These are phyloP conservation scores for Salvia hispanica DNA, from an alignment of 257 asterid species.

Conservation along the genomic window DNA sequence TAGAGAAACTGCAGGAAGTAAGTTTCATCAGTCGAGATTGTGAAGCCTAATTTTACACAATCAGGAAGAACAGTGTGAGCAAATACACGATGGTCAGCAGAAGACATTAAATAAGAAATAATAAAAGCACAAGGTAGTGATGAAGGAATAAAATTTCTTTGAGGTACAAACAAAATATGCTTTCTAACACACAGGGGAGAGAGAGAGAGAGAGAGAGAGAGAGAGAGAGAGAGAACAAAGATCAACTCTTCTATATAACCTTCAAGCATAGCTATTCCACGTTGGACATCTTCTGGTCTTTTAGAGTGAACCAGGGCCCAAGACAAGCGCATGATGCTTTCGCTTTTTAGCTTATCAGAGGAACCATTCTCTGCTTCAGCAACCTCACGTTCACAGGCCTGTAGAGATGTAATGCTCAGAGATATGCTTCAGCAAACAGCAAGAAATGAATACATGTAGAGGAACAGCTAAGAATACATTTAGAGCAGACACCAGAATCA, in stretches of 20 bases:
- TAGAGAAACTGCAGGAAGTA: slow-evolving; percentile 66
- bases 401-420: slow-evolving; percentile 36
- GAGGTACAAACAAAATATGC: slow-evolving; percentile 6
- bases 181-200: neutral
- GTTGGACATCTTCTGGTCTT: slow-evolving; percentile 75
- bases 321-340: slow-evolving; percentile 88
- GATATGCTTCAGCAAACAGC: slow-evolving; percentile 20
- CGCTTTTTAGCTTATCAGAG: slow-evolving; percentile 70
- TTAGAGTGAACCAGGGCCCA: slow-evolving; percentile 98
- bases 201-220: slow-evolving; percentile 6
- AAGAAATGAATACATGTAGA: neutral
- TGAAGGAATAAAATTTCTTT: neutral
- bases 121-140: neutral
- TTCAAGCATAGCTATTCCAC: slow-evolving; percentile 98
- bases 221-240: slow-evolving; percentile 4
- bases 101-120: slow-evolving; percentile 12
- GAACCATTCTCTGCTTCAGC: slow-evolving; percentile 82
- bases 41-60: slow-evolving; percentile 19
- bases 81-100: neutral
- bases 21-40: slow-evolving; percentile 30
- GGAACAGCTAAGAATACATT: neutral
- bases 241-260: slow-evolving; percentile 41
- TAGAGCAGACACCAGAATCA: slow-evolving; percentile 5
- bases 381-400: slow-evolving; percentile 95
- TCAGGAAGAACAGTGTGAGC: neutral